A percentile compares a stretch with the other conserved stretches of the same genome.
Conservation (phyloP, 139 green algal genomes). For the Pleodorina starrii region DNA sequence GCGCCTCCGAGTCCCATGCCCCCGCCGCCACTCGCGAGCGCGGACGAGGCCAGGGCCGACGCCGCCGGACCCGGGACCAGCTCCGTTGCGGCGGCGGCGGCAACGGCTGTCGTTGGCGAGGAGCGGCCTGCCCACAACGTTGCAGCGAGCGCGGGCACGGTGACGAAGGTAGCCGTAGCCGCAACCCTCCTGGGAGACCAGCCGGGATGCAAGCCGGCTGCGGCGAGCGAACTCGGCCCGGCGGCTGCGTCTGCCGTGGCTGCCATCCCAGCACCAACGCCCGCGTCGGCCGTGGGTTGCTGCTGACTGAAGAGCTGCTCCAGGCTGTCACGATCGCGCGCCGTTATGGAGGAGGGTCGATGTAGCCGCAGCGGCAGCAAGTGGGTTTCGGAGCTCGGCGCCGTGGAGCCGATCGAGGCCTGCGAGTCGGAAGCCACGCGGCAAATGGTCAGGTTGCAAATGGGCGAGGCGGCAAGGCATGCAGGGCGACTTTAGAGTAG, state of each 20-base stretch:
- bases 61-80: too few species aligned
- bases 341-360: background rate
- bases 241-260: background rate
- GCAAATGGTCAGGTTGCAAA: too few species aligned
- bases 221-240: background rate
- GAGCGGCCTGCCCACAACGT: background rate
- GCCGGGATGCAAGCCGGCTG: background rate
- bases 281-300: background rate
- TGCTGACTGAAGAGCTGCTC: background rate
- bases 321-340: background rate
- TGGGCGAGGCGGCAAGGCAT: too few species aligned
- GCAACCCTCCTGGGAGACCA: constrained; percentile 13
- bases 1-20: too few species aligned
- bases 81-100: too few species aligned
- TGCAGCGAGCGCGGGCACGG: background rate
- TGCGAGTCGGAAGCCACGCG: too few species aligned
- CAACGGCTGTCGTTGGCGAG: background rate
- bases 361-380: background rate
- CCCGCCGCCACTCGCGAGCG: too few species aligned
- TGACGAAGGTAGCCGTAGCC: background rate
- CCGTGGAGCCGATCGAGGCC: too few species aligned
- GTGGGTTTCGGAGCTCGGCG: background rate
- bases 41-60: too few species aligned
- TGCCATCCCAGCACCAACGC: background rate
- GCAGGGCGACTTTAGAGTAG: too few species aligned